Evolutionary conservation across 208 protist species (phyloP).

Genomic region (Crithidia sp.): DNA sequence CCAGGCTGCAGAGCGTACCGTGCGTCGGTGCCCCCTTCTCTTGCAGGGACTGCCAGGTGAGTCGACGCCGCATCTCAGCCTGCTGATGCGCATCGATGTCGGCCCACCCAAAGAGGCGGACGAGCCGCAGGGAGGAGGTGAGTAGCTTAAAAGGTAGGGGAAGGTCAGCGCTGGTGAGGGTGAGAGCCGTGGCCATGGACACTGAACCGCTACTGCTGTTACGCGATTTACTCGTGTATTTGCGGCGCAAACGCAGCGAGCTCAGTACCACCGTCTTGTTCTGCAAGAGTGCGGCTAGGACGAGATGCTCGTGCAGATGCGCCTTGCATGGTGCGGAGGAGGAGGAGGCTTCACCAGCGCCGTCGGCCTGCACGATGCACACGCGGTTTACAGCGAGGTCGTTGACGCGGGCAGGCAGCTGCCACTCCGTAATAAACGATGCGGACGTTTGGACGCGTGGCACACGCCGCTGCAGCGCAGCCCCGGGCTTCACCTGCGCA

Average conservation of each 20-base stretch:
- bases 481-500: neutral
- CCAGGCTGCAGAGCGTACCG: conserved; percentile 41
- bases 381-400: conserved; percentile 76
- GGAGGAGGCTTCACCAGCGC: neutral
- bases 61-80: conserved; percentile 28
- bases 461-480: conserved; percentile 21
- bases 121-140: conserved; percentile 79
- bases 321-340: conserved; percentile 29
- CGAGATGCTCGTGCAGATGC: conserved; percentile 53
- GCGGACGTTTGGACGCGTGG: conserved; percentile 24
- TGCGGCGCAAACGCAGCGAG: conserved; percentile 49
- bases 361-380: conserved; percentile 52
- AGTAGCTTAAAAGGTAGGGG: conserved; percentile 69
- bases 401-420: conserved; percentile 71
- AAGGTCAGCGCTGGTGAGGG: conserved; percentile 45
- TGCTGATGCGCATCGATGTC: conserved; percentile 39
- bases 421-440: conserved; percentile 57
- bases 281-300: conserved; percentile 66
- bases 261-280: conserved; percentile 79
- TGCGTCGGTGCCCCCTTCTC: conserved; percentile 11
- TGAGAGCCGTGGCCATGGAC: conserved; percentile 14
- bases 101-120: conserved; percentile 76
- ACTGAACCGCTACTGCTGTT: neutral
- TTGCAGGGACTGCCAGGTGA: conserved; percentile 34
- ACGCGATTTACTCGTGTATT: neutral